A percentile compares a stretch with the other conserved stretches of the same genome.
phyloP scores from a whole-genome alignment of 2,329 filamentous ascomycete genomes.

The Fusarium sp. region DNA sequence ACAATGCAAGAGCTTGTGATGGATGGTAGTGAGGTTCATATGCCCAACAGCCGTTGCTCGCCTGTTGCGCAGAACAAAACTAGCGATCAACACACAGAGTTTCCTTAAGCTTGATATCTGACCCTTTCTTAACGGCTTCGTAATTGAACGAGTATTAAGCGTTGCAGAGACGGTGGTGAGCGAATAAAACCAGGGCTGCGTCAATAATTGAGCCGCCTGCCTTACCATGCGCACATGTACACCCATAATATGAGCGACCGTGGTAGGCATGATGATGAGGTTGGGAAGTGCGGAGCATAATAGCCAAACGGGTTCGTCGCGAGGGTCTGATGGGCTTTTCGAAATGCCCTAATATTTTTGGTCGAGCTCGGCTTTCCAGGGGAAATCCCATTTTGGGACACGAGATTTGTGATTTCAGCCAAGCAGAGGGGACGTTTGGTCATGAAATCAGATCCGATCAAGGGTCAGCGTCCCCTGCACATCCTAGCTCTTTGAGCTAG shows the following conservation, averaged over 20 bases:
- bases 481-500: background rate
- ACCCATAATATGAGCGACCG: background rate
- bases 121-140: slow-evolving; percentile 6
- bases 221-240: background rate
- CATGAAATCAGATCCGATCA: slow-evolving; percentile 39
- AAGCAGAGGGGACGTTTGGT: slow-evolving; percentile 38
- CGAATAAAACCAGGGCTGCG: background rate
- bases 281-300: slow-evolving; percentile 13
- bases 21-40: background rate
- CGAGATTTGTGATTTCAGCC: slow-evolving; percentile 45
- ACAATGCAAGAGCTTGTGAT: background rate
- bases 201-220: background rate
- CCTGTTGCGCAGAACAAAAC: background rate
- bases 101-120: background rate
- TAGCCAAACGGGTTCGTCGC: background rate
- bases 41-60: background rate
- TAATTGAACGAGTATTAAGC: background rate
- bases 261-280: slow-evolving; percentile 9
- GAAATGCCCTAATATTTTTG: slow-evolving; percentile 26
- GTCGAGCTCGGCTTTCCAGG: slow-evolving; percentile 13
- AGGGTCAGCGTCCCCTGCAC: slow-evolving; percentile 28
- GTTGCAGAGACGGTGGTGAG: background rate
- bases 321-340: slow-evolving; percentile 28
- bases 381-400: slow-evolving; percentile 49
- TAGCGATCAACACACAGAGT: background rate